Evolutionary conservation across 495 filamentous ascomycete species (phyloP), one percentile per base, ranked within the genome.

Genomic region (Penicillium mononematosum): DNA sequence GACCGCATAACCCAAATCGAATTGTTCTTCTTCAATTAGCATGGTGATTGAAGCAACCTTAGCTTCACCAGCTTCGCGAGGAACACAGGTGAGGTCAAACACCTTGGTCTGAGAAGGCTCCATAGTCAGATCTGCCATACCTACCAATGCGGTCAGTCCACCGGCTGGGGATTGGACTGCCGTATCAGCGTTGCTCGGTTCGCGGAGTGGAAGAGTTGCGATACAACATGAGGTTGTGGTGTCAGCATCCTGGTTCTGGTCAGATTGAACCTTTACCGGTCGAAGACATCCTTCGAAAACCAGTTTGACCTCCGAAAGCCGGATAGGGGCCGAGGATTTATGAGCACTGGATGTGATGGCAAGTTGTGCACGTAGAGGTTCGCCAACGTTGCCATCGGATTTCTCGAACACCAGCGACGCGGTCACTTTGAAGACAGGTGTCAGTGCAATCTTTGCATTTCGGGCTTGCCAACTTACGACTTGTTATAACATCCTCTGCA

Each of bases 381-480:
- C 89, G 17, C 92, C 92, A 38, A 95, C 94, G 62, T 95, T 88
- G 10, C 89, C 90, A 69, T 92, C 86, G 2, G 81, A 72, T 39
- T 80, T 78, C 60, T 81, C 80, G 67, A 98, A 98, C 1, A 87
- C 75, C 65, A 92, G 90, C 9, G 85, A 83, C 4, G 87, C 77
- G 8, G 82, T 81, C 20, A 97, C 76, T 86, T 53, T 12, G 25
- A 36, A 45, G 25, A 34, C 19, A 14, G 19, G 1, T n/a, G 27
- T 65, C 39, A 64, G 54, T 29, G 16, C 10, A 29, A 42, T n/a
- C 5, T 25, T 50, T 41, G 2, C 12, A 34, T 38, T 49, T 6
- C 11, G 12, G 2, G 7, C 10, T 29, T 29, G 9, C 22, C 16
- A 45, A 39, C 82, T 70, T 77, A 87, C 85, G 66, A 55, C 89